Base-by-base conservation (phyloP, 176 grass and related monocot genomes). In the Bothriochloa decipiens region DNA sequence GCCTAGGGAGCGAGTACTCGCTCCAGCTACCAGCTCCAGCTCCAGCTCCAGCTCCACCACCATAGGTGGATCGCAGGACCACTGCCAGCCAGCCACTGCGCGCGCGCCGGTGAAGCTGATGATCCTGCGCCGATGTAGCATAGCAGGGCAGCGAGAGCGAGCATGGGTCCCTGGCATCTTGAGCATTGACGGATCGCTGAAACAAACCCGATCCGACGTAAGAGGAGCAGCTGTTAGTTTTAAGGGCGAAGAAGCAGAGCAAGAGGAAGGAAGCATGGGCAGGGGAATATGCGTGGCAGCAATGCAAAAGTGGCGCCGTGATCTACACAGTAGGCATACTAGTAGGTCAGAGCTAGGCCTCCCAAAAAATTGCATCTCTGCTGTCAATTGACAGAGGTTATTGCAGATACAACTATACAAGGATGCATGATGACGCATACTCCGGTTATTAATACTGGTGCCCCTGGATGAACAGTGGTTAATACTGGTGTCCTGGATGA, bases 1-100 rank as follows among this genome's bases (percentile, higher is more conserved):
- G 52, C 46, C 82, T 63, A 68, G 69, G 70, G 63, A 61, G 72
- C 39, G 52, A 72, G 70, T 42, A 62, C 10, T 29, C 28, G 13
- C 39, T 70, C 14, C 17, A 18, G 8, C 33, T 35, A 1, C 33
- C n/a, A n/a, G n/a, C n/a, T n/a, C n/a, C n/a, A n/a, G n/a, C n/a
- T n/a, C n/a, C n/a, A n/a, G 13, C 39, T 70, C 14, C 17, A 36
- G 35, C 42, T 52, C 53, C 22, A 60, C 55, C 57, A 26, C 58
- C 23, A 40, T 40, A 74, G 33, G 22, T 8, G 9, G 12, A 25
- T 73, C 29, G 35, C 11, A 72, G 88, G 66, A 90, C 83, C 88
- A 86, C 64, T 5, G 47, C 47, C 42, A 63, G 70, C 23, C 70
- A 42, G 40, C 40, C 40, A 42, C 68, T n/a, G 36, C 42, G 36